A percentile compares a stretch with the other conserved stretches of the same genome.
Evolutionary conservation across 1,139 yeast genomes (phyloP).

Genomic region (Hemisphaericaspora subhashii): DNA sequence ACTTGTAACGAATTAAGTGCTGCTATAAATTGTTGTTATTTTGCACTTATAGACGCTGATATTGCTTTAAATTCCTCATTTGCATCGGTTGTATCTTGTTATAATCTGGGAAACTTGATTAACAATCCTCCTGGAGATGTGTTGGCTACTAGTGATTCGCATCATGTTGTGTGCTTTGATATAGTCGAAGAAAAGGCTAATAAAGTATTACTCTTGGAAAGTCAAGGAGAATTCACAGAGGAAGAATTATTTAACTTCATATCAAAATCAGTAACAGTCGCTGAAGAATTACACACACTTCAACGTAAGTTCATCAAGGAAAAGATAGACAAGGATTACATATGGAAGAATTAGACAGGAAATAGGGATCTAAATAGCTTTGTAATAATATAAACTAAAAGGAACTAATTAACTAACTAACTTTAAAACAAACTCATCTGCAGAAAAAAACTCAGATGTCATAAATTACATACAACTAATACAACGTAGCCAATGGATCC

Average conservation of each 20-base stretch:
- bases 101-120: slow-evolving; percentile 29
- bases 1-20: slow-evolving; percentile 62
- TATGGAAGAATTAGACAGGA: slow-evolving; percentile 44
- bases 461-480: slow-evolving; percentile 20
- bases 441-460: too few relatives aligned
- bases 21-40: slow-evolving; percentile 67
- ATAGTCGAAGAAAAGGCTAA: slow-evolving; percentile 51
- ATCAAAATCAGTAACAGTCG: slow-evolving; percentile 46
- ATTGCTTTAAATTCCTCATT: slow-evolving; percentile 66
- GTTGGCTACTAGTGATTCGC: slow-evolving; percentile 49
- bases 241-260: slow-evolving; percentile 50
- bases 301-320: slow-evolving; percentile 48
- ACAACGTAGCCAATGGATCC: slow-evolving; percentile 50
- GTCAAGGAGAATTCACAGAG: slow-evolving; percentile 68
- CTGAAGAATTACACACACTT: slow-evolving; percentile 46
- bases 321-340: slow-evolving; percentile 53
- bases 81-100: slow-evolving; percentile 51
- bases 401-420: too few relatives aligned
- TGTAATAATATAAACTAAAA: too few relatives aligned
- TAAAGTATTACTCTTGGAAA: slow-evolving; percentile 65
- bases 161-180: slow-evolving; percentile 67
- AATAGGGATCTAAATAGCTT: too few relatives aligned
- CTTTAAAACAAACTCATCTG: too few relatives aligned
- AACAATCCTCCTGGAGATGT: slow-evolving; percentile 45
- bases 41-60: slow-evolving; percentile 80